A percentile compares a stretch with the other conserved stretches of the same genome.
These are phyloP conservation scores for Colletotrichum sp. DNA, from an alignment of 2,329 filamentous ascomycete genomes.

Conservation along the genomic window DNA sequence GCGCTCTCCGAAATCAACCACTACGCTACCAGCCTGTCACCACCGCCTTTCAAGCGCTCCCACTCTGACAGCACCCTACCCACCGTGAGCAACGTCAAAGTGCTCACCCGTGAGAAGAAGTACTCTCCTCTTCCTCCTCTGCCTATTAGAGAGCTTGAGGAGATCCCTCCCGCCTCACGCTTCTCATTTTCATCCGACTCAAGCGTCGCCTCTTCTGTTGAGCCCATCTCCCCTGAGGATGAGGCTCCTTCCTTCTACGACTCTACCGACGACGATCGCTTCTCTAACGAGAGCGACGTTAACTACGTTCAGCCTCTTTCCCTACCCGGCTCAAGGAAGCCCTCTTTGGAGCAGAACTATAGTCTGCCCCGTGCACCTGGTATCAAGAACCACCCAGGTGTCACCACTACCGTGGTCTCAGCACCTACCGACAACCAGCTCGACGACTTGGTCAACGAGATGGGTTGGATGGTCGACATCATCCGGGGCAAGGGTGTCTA, in stretches of 20 bases:
- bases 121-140: conserved; percentile 10
- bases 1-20: conserved; percentile 49
- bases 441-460: conserved; percentile 48
- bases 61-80: conserved; percentile 33
- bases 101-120: conserved; percentile 27
- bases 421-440: conserved; percentile 41
- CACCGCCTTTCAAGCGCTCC: conserved; percentile 54
- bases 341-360: conserved; percentile 38
- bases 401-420: conserved; percentile 30
- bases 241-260: conserved; percentile 54
- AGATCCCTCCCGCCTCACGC: conserved; percentile 26
- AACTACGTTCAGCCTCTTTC: conserved; percentile 30
- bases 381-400: conserved; percentile 25
- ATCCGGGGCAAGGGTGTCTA: conserved; percentile 41
- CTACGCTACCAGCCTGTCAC: conserved; percentile 55
- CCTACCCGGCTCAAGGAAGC: conserved; percentile 13
- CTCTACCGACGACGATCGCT: conserved; percentile 46
- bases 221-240: conserved; percentile 42
- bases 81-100: conserved; percentile 26
- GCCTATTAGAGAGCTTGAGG: background rate
- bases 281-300: conserved; percentile 40
- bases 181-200: conserved; percentile 35
- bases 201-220: conserved; percentile 38
- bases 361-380: conserved; percentile 46
- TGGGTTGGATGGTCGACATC: conserved; percentile 57